Evolutionary conservation across 208 protist genomes (phyloP).

Genomic region (Trypanosoma caninum): DNA sequence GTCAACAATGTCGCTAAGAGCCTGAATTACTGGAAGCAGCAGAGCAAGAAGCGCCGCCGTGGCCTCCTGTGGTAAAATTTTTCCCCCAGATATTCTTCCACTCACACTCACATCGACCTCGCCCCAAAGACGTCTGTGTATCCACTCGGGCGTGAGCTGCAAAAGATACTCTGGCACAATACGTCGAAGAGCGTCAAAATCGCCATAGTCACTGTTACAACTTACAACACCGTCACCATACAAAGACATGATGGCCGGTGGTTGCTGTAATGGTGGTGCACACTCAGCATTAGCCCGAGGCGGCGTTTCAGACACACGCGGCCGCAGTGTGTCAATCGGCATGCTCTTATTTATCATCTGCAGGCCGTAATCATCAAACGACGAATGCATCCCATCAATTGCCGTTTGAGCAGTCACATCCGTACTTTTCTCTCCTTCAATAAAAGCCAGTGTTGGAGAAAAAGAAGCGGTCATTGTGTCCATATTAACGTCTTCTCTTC

Average conservation of each 20-base stretch:
- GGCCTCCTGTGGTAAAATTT: not conserved
- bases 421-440: too few species aligned
- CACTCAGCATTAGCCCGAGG: too few species aligned
- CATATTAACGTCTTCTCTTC: not conserved
- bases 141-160: constrained; percentile 11
- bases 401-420: too few species aligned
- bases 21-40: constrained; percentile 14
- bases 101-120: not conserved
- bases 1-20: constrained; percentile 4
- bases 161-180: constrained; percentile 17
- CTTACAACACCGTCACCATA: not conserved
- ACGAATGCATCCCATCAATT: too few species aligned
- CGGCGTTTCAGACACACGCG: too few species aligned
- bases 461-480: not conserved
- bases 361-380: too few species aligned
- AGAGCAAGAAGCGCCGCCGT: constrained; percentile 4
- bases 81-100: not conserved
- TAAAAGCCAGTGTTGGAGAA: too few species aligned
- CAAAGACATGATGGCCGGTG: not conserved
- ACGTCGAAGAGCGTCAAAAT: not conserved
- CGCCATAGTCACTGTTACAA: too few species aligned
- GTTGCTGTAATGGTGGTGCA: not conserved
- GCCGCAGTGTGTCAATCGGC: too few species aligned
- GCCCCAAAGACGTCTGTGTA: constrained; percentile 7
- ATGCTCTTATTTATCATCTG: too few species aligned